Evolutionary conservation across 2,329 filamentous ascomycete species (phyloP).

Genomic region (Bipolaris bicolor): DNA sequence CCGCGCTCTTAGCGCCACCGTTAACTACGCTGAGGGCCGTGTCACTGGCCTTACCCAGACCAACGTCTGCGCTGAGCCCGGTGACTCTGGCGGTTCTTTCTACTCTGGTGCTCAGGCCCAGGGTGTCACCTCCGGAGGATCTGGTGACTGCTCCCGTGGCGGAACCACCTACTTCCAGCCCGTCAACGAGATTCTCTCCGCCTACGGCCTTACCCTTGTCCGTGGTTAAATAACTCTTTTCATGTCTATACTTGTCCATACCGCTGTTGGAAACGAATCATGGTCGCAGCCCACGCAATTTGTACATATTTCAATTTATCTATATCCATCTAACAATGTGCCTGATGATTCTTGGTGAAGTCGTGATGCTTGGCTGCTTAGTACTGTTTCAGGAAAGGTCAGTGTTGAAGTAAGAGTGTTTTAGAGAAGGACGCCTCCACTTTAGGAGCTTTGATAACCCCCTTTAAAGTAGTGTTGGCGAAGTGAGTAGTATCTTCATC

Average conservation of each 20-base stretch:
- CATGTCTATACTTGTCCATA: constrained; percentile 5
- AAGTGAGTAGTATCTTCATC: no score
- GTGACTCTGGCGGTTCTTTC: constrained; percentile 52
- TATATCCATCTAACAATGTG: no score
- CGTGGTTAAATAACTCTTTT: constrained; percentile 24
- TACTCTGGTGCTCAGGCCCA: constrained; percentile 52
- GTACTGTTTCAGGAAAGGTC: no score
- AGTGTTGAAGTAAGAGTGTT: no score
- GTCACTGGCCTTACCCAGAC: constrained; percentile 52
- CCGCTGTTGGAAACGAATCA: neutral
- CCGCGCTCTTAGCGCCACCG: constrained; percentile 45
- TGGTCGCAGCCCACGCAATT: constrained; percentile 1
- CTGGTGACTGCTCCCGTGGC: constrained; percentile 48
- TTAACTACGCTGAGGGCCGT: constrained; percentile 50
- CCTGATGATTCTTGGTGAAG: no score
- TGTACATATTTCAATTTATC: constrained; percentile 12
- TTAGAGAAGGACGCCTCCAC: no score
- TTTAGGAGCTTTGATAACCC: no score
- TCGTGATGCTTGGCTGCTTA: no score
- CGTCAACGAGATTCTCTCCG: constrained; percentile 51
- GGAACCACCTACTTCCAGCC: constrained; percentile 53
- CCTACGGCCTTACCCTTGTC: constrained; percentile 42
- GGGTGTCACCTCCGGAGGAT: constrained; percentile 53
- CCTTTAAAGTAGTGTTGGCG: no score
- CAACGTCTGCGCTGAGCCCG: constrained; percentile 52